Conservation (phyloP, 1,139 yeast species). For the Saccharomyces pastorianus region DNA sequence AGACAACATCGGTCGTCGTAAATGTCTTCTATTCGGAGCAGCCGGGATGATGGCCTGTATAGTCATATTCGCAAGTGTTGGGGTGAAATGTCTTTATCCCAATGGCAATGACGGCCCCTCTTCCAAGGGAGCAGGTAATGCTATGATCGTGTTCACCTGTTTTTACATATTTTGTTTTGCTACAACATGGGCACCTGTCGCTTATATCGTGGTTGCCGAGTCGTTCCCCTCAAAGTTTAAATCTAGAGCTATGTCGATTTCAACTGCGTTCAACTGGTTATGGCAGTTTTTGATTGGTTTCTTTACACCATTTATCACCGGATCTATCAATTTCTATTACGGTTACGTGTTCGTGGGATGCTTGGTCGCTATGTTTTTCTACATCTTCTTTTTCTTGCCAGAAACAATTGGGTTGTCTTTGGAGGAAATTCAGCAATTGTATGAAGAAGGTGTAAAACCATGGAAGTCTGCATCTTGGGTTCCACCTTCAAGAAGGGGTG, state of each 20-base stretch:
- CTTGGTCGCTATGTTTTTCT: slow-evolving; percentile 48
- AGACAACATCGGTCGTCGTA: background rate
- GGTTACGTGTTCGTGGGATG: slow-evolving; percentile 72
- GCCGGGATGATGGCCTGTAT: background rate
- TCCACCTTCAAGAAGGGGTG: slow-evolving; percentile 28
- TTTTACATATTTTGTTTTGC: slow-evolving; percentile 70
- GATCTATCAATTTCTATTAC: slow-evolving; percentile 36
- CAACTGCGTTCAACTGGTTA: slow-evolving; percentile 61
- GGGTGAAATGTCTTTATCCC: background rate
- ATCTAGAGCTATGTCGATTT: slow-evolving; percentile 64
- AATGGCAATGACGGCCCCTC: background rate
- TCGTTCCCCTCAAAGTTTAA: slow-evolving; percentile 55
- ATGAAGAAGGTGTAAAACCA: slow-evolving; percentile 34
- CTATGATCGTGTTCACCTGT: slow-evolving; percentile 67
- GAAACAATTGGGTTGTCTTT: slow-evolving; percentile 63
- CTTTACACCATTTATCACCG: slow-evolving; percentile 63
- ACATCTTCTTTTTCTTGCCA: slow-evolving; percentile 55
- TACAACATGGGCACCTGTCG: slow-evolving; percentile 14
- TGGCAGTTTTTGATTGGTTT: slow-evolving; percentile 68
- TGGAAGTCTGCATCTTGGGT: slow-evolving; percentile 37
- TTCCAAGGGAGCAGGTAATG: slow-evolving; percentile 39
- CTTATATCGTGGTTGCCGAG: slow-evolving; percentile 34
- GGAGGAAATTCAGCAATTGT: slow-evolving; percentile 63
- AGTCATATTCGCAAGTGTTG: background rate
- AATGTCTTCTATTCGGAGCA: background rate